phyloP scores from a whole-genome alignment of 257 asterid species.

The Ocimum tenuiflorum region DNA sequence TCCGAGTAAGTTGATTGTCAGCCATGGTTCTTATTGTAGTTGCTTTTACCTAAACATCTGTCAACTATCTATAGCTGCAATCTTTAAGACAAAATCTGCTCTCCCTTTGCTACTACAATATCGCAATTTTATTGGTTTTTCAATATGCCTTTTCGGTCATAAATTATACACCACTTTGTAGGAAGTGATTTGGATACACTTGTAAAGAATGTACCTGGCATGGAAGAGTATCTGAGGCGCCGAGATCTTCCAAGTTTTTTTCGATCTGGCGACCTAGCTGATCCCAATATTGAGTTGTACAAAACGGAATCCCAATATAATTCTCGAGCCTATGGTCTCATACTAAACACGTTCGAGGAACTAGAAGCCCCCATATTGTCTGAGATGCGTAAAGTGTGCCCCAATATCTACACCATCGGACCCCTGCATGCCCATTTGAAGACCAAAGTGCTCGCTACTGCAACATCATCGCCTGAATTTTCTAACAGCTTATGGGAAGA shows the following conservation, averaged over 20 bases:
- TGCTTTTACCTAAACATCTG: too few relatives aligned
- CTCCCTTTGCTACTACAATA: too few relatives aligned
- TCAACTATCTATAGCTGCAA: too few relatives aligned
- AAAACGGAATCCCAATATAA: conserved; percentile 28
- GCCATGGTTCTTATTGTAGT: too few relatives aligned
- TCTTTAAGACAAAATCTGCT: too few relatives aligned
- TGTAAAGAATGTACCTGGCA: conserved; percentile 51
- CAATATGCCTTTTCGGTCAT: too few relatives aligned
- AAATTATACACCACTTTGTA: conserved; percentile 13
- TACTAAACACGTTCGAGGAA: conserved; percentile 64
- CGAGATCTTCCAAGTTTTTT: conserved; percentile 60
- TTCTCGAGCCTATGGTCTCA: conserved; percentile 47
- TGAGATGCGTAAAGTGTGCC: conserved; percentile 35
- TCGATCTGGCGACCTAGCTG: conserved; percentile 20
- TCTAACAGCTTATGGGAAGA: conserved; percentile 51
- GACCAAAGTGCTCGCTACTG: conserved; percentile 29
- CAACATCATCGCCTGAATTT: conserved; percentile 10
- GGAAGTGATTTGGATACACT: conserved; percentile 43
- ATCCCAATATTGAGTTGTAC: conserved; percentile 22
- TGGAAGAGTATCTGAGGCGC: conserved; percentile 52
- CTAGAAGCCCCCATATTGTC: conserved; percentile 51
- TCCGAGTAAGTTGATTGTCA: too few relatives aligned
- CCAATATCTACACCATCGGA: conserved; percentile 60
- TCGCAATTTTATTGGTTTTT: too few relatives aligned
- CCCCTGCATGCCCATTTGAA: conserved; percentile 58